phyloP scores from a whole-genome alignment of 495 filamentous ascomycete genomes.

The Trichoderma reesei region DNA sequence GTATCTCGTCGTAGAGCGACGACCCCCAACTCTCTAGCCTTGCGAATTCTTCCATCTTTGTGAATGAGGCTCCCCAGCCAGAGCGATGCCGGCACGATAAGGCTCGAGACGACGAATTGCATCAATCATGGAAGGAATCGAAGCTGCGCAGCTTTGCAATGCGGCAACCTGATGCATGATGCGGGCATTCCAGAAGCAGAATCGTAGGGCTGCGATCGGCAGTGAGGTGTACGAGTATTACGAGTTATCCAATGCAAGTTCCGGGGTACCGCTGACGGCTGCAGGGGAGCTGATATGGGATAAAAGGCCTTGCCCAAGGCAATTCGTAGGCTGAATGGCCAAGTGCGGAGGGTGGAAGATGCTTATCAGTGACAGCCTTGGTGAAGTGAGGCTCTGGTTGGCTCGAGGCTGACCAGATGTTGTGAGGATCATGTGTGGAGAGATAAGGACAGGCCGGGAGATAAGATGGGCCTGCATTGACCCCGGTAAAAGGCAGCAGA shows the following conservation, averaged over 20 bases:
- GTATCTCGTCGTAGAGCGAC: not conserved
- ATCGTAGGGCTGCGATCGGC: constrained; percentile 5
- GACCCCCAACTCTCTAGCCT: not conserved
- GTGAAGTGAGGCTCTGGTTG: not conserved
- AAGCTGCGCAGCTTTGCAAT: not conserved
- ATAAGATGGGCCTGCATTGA: too few relatives aligned
- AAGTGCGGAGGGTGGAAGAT: not conserved
- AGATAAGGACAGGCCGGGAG: constrained; percentile 3
- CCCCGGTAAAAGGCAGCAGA: not conserved
- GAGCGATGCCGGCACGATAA: not conserved
- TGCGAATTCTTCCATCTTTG: not conserved
- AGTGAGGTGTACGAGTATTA: not conserved
- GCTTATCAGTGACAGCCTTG: not conserved
- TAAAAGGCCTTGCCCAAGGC: not conserved
- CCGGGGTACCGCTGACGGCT: not conserved
- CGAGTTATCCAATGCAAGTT: too few relatives aligned
- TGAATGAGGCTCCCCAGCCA: not conserved
- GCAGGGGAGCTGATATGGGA: not conserved
- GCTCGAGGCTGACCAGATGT: not conserved
- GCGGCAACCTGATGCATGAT: not conserved
- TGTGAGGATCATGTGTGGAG: not conserved
- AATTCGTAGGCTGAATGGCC: not conserved
- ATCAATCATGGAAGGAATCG: not conserved
- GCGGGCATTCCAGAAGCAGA: not conserved
- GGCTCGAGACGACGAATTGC: not conserved